Evolutionary conservation across 768 basidiomycete species (phyloP), one percentile per base, ranked within the genome.

Genomic region (Glaciozyma antarctica): DNA sequence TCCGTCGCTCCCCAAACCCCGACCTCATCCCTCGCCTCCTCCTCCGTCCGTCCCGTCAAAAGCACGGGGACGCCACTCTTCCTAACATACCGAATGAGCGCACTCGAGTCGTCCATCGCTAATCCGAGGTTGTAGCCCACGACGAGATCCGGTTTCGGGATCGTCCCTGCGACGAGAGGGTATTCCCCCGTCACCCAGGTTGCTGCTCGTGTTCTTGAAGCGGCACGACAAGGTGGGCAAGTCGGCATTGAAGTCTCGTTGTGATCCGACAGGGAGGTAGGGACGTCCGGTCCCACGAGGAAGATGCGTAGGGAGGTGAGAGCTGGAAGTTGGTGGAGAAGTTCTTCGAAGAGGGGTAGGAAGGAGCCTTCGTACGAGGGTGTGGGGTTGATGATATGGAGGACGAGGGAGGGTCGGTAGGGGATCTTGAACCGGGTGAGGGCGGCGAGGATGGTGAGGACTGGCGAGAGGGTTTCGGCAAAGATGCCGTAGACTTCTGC

Each of bases 391-490:
- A 57, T 38, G 55, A n/a, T n/a, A 8, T 38, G 55, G 5, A 57
- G 12, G 55, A 21, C 41, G 38, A 24, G 53, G n/a, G 32, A 16
- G 1, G 26, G 12, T 24, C 22, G 38, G n/a, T 19, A n/a, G 41
- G 24, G 38, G 21, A 58, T 32, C 1, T n/a, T 41, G 2, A 49
- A 22, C 2, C 34, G 28, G 24, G 38, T 21, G 22, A 66, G 61
- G 13, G 66, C 48, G 34, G 62, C n/a, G 43, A 63, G 62, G 21
- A 61, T 21, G n/a, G 66, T 63, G 22, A 67, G 30, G 28, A 60
- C 60, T 10, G 66, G 62, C 3, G 59, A 57, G 62, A 67, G 66
- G 28, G 54, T 26, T n/a, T 61, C 59, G n/a, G 63, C n/a, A 48
- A 55, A 63, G 38, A 58, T 28, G 26, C 58, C 59, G 55, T 57